Base-by-base conservation (phyloP, 148 eudicot species). In the Amaranthus palmeri region DNA sequence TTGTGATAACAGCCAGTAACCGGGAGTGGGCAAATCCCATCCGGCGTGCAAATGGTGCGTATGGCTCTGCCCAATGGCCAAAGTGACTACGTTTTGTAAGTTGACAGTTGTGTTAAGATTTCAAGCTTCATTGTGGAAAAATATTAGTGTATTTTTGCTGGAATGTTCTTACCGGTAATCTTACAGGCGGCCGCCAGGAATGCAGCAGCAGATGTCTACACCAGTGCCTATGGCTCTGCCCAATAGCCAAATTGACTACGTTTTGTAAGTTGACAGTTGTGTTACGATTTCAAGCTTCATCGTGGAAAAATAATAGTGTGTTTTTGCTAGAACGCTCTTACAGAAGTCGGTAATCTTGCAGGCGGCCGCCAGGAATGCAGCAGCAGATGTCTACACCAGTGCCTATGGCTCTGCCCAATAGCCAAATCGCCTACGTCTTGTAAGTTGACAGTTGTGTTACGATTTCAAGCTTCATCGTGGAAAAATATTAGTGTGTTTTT, bases 1-100 rank as follows among this genome's bases (percentile, higher is more conserved):
- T 52, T 25, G 50, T 61, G 13, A 63, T 52, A 80, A 75, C 93
- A 95, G 96, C 98, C 98, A 63, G 65, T 95, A 78, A 95, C 91
- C 40, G 98, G 98, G 49, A 85, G 97, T 73, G 97, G 98, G 2
- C 90, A 96, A 15, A 92, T 91, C 93, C 98, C 98, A 60, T 53
- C 96, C 17, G 97, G 97, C 76, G 89, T 95, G 98, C 97, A 91
- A 63, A 95, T 95, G 98, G 97, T 95, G 68, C 97, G 97, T 5
- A 95, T 95, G 98, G 91, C 91, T 81, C 85, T 95, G 18, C 98
- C 98, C 36, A 93, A 95, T 85, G 97, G 98, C 76, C 93, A 82
- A 70, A 89, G 91, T 49, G 98, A 97, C 82, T 95, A 95, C 76
- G 98, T 95, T 65, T 81, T 95, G 98, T 95, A 91, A 88, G 98